A percentile compares a stretch with the other conserved stretches of the same genome.
phyloP scores from a whole-genome alignment of 805 yeast genomes.

The Teunomyces funiuensis region DNA sequence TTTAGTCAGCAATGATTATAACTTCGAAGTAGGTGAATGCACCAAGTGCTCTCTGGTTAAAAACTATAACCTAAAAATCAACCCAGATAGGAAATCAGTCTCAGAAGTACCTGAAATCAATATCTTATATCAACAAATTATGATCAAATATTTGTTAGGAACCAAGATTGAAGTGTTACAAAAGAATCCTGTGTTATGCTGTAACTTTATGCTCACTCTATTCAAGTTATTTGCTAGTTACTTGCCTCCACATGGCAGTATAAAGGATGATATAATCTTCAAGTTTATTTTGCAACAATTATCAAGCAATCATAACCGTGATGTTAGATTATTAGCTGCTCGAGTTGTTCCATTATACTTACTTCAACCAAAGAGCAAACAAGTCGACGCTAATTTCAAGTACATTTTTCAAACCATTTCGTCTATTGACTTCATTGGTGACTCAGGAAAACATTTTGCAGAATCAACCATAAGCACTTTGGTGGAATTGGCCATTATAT shows the following conservation, averaged over 20 bases:
- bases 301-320: slow-evolving; percentile 45
- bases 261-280: slow-evolving; percentile 32
- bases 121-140: slow-evolving; percentile 23
- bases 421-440: slow-evolving; percentile 34
- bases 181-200: slow-evolving; percentile 25
- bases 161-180: slow-evolving; percentile 9
- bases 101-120: slow-evolving; percentile 22
- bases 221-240: slow-evolving; percentile 53
- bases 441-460: slow-evolving; percentile 40
- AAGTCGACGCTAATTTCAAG: slow-evolving; percentile 44
- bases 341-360: slow-evolving; percentile 55
- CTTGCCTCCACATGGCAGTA: slow-evolving; percentile 42
- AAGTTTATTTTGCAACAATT: slow-evolving; percentile 42
- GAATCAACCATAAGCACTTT: slow-evolving; percentile 62
- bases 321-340: slow-evolving; percentile 52
- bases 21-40: slow-evolving; percentile 33
- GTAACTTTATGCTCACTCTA: slow-evolving; percentile 48
- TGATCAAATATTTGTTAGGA: slow-evolving; percentile 18
- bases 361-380: slow-evolving; percentile 33
- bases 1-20: slow-evolving; percentile 35
- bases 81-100: slow-evolving; percentile 21
- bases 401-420: slow-evolving; percentile 44
- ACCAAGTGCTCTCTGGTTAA: slow-evolving; percentile 31
- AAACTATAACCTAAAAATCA: slow-evolving; percentile 24
- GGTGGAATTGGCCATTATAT: slow-evolving; percentile 61